Evolutionary conservation across 2,329 filamentous ascomycete genomes (phyloP), one percentile per base, ranked within the genome.

Genomic region (Arthrobotrys iridis): DNA sequence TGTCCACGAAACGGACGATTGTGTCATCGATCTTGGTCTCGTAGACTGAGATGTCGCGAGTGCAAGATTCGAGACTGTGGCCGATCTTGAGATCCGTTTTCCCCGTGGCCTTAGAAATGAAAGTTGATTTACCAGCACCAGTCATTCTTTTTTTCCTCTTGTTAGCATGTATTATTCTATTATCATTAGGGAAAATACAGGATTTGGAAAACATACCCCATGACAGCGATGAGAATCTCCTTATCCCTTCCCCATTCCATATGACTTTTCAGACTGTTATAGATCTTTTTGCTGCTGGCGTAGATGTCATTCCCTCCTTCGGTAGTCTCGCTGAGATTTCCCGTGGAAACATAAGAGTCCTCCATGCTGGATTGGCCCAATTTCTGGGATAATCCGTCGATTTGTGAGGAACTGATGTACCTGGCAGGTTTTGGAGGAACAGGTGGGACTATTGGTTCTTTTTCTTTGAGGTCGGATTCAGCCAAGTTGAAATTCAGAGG

Each of bases 1-100:
- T 86, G 75, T 86, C 84, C 70, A 85, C 81, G 11, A 84, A 78
- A 30, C 78, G 74, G 20, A 82, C 77, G 15, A 68, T 79, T 6
- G 24, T 59, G 28, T 64, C 66, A 10, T 71, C 65, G n/a, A 76
- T 77, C 11, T 52, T 67, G 24, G 71, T 75, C 37, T 58, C 48
- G 59, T 71, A 13, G 11, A 64, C 58, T 37, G 67, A 37, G 28
- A 71, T 59, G 26, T 75, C 72, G 41, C 71, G 63, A 15, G 76
- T 77, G 59, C 81, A 82, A 20, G 81, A 81, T 10, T 79, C 80
- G 15, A 83, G 80, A 22, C 77, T 77, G 58, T 82, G 80, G 3
- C 81, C 81, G 37, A 82, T 81, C 3, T 79, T 72, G 6, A 82
- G 75, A 55, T 82, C 79, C 7, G 37, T 59, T 8, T 78, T 78